Base-by-base conservation (phyloP, 202 grass and related monocot species). In the Musa balbisiana region DNA sequence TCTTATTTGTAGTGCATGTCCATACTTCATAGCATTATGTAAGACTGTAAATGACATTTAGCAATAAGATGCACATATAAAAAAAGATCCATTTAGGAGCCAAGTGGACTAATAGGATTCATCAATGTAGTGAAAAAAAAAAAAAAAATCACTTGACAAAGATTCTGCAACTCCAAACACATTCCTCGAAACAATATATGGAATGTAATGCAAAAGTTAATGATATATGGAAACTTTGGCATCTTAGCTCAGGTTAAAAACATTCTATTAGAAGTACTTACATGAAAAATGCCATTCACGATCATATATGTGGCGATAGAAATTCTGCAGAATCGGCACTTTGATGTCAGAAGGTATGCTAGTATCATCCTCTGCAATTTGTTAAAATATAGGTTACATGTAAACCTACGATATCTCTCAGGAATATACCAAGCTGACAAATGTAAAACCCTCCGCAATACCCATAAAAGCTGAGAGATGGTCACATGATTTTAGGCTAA, bases 341-440 rank as follows among this genome's bases (percentile, higher is more conserved):
- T 99, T 99, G 76, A 90, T 79, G 12, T 90, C 95, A 22, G 73
- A 52, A 58, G 82, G 49, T 71, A 99, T 83, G 86, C 91, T 88
- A n/a, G 91, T 99, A 82, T 99, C 95, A 53, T 99, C 95, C 85
- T 99, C 95, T 99, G 89, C 71, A 85, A 27, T 74, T 65, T 0
- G 59, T 81, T 55, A 68, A 52, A n/a, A 8, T 14, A 59, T 22
- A 29, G 58, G 58, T 70, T 70, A 70, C 2, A 20, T 21, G 9
- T 43, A 70, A 70, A 26, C 20, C 9, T 27, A 26, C 0, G n/a
- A 20, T 60, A 43, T 43, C 23, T 56, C 10, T 59, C 77, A 51
- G 6, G 53, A 71, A 62, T n/a, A 51, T 22, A 70, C 49, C 19
- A 51, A 70, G 33, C 8, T 51, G 17, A 70, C 17, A 70, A 43